Evolutionary conservation across 495 filamentous ascomycete species (phyloP).

Genomic region (Neurospora pannonica): DNA sequence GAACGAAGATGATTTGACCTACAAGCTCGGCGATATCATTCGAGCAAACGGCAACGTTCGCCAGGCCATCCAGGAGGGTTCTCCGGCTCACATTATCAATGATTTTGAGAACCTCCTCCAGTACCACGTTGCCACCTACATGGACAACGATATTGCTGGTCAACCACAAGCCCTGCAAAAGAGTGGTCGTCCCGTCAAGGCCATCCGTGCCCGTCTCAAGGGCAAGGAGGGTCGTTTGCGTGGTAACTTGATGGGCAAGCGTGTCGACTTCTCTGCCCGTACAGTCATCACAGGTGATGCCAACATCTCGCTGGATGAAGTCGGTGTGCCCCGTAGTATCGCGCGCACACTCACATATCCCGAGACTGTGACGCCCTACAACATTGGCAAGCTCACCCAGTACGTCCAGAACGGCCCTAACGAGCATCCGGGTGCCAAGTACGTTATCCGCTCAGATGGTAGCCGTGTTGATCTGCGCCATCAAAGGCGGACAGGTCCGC

Average conservation of each 20-base stretch:
- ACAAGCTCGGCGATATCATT: slow-evolving; percentile 96
- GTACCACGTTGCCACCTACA: slow-evolving; percentile 96
- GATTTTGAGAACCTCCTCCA: slow-evolving; percentile 92
- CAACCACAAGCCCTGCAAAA: slow-evolving; percentile 95
- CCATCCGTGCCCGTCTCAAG: slow-evolving; percentile 91
- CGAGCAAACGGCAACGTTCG: slow-evolving; percentile 92
- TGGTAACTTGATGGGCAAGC: slow-evolving; percentile 98
- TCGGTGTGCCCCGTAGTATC: slow-evolving; percentile 86
- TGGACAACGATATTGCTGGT: slow-evolving; percentile 98
- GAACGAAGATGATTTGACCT: slow-evolving; percentile 96
- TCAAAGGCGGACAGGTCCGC: slow-evolving; percentile 71
- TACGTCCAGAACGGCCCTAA: slow-evolving; percentile 89
- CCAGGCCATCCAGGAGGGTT: slow-evolving; percentile 77
- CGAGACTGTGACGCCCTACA: slow-evolving; percentile 95
- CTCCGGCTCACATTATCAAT: slow-evolving; percentile 74
- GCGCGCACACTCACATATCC: slow-evolving; percentile 88
- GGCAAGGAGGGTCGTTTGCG: slow-evolving; percentile 96
- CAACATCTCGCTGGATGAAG: slow-evolving; percentile 89
- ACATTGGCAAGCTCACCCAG: slow-evolving; percentile 82
- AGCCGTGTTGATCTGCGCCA: slow-evolving; percentile 90
- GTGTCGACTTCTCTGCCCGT: slow-evolving; percentile 98
- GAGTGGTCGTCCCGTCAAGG: slow-evolving; percentile 89
- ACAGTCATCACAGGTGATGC: slow-evolving; percentile 99
- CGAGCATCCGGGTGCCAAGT: slow-evolving; percentile 88
- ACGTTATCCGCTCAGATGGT: slow-evolving; percentile 85